These are phyloP conservation scores for Austroboletus niveus DNA, from an alignment of 1,284 basidiomycete genomes.

Conservation along the genomic window DNA sequence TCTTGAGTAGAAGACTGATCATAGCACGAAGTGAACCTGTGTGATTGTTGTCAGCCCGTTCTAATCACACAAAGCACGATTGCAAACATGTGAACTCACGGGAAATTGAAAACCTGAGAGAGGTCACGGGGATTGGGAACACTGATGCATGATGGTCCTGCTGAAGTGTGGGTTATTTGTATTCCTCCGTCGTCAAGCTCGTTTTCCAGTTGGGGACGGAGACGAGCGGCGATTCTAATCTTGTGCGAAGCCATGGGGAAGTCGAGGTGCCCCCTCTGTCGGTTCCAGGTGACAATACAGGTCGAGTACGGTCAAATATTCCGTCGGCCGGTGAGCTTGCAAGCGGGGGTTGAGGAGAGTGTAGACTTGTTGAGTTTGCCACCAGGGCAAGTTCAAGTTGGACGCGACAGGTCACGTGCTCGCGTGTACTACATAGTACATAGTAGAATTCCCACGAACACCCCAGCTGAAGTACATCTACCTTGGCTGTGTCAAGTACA, in stretches of 20 bases:
- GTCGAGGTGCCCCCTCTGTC: background rate
- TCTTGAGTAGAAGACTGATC: slow-evolving; percentile 63
- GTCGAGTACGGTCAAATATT: background rate
- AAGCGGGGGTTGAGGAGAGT: background rate
- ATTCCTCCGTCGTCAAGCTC: slow-evolving; percentile 65
- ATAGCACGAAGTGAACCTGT: slow-evolving; percentile 69
- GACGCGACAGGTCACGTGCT: slow-evolving; percentile 24
- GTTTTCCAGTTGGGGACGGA: slow-evolving; percentile 58
- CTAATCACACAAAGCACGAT: background rate
- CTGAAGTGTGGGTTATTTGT: slow-evolving; percentile 45
- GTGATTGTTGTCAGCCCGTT: background rate
- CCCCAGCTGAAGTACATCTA: background rate
- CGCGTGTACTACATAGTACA: background rate
- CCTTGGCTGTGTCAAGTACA: too few relatives aligned
- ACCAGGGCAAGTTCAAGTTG: background rate
- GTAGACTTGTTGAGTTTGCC: slow-evolving; percentile 21
- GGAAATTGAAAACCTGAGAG: slow-evolving; percentile 68
- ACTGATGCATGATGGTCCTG: slow-evolving; percentile 45
- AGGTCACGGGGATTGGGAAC: slow-evolving; percentile 66
- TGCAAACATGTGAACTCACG: slow-evolving; percentile 42
- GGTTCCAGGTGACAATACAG: background rate
- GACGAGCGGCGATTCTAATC: slow-evolving; percentile 58
- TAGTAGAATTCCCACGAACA: too few relatives aligned
- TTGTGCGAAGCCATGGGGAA: slow-evolving; percentile 29
- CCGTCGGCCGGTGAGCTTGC: background rate